Percentiles rank a stretch among this genome's conserved stretches.
Conservation (phyloP, 768 basidiomycete genomes). For the Trametes punicea region DNA sequence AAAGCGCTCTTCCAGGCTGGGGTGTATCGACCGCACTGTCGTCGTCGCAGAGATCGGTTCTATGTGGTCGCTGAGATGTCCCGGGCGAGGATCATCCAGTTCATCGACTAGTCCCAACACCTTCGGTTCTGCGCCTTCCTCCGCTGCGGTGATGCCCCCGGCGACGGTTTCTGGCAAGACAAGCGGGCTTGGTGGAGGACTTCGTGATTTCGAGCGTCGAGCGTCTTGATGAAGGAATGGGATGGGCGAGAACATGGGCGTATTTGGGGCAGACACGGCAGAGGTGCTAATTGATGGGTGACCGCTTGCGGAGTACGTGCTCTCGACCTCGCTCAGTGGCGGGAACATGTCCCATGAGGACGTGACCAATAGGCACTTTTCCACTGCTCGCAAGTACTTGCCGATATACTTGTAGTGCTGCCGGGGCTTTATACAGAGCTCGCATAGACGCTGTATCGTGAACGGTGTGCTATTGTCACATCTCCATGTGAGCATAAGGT, state of each 20-base stretch:
- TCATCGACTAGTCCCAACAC: constrained; percentile 80
- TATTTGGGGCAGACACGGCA: constrained; percentile 59
- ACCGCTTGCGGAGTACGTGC: constrained; percentile 24
- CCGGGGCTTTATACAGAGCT: constrained; percentile 67
- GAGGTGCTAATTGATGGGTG: constrained; percentile 43
- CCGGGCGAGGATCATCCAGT: constrained; percentile 79
- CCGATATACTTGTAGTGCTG: constrained; percentile 74
- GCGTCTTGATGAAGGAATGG: constrained; percentile 84
- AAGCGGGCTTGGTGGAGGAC: constrained; percentile 75
- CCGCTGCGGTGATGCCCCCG: constrained; percentile 30
- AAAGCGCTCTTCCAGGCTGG: constrained; percentile 60
- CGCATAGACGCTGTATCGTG: constrained; percentile 86
- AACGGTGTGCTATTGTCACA: constrained; percentile 69
- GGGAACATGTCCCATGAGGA: constrained; percentile 76
- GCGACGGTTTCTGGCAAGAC: constrained; percentile 41
- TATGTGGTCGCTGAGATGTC: constrained; percentile 80
- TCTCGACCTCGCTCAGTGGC: constrained; percentile 42
- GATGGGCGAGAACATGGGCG: constrained; percentile 85
- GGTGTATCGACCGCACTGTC: constrained; percentile 45
- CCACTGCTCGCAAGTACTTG: constrained; percentile 86
- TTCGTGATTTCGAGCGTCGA: constrained; percentile 73
- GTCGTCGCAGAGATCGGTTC: constrained; percentile 68
- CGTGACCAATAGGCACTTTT: constrained; percentile 79
- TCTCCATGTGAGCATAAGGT: too few relatives aligned
- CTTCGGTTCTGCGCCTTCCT: constrained; percentile 39